Conservation (phyloP, 2,329 filamentous ascomycete species). For the Calonectria leucothoes region DNA sequence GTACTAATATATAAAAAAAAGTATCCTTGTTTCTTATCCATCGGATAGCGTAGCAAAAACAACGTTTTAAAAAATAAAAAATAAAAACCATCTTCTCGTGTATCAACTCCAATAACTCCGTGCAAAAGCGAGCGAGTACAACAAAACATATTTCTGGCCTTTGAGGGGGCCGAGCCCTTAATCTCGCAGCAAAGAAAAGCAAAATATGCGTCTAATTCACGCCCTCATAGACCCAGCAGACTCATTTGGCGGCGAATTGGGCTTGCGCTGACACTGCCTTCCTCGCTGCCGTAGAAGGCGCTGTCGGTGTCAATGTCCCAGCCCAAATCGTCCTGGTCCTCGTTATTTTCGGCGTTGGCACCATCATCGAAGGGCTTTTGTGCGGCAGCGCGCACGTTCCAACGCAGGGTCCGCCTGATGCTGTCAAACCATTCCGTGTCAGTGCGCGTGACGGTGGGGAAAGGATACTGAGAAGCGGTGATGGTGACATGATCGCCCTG, state of each 20-base stretch:
- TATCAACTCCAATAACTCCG: constrained; percentile 37
- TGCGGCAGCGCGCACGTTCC: constrained; percentile 92
- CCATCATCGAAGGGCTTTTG: constrained; percentile 87
- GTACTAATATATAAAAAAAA: not conserved
- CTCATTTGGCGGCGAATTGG: constrained; percentile 80
- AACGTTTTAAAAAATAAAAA: not conserved
- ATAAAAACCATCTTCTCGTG: constrained; percentile 15
- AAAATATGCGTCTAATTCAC: not conserved
- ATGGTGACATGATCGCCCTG: constrained; percentile 97
- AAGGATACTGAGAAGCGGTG: constrained; percentile 94
- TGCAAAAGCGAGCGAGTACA: constrained; percentile 20
- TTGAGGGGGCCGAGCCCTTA: not conserved
- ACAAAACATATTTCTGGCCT: not conserved
- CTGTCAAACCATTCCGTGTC: constrained; percentile 97
- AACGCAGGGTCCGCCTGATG: constrained; percentile 89
- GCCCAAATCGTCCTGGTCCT: constrained; percentile 69
- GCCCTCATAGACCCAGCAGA: constrained; percentile 63
- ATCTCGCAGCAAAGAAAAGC: not conserved
- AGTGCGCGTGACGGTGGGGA: constrained; percentile 93
- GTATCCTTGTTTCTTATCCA: not conserved
- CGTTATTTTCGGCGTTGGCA: constrained; percentile 45
- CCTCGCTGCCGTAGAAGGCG: constrained; percentile 77
- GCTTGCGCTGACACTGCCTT: constrained; percentile 74
- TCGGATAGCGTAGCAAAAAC: not conserved
- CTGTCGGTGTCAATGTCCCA: constrained; percentile 98